Base-by-base conservation (phyloP, 805 yeast genomes). In the Metschnikowia cerradonensis region DNA sequence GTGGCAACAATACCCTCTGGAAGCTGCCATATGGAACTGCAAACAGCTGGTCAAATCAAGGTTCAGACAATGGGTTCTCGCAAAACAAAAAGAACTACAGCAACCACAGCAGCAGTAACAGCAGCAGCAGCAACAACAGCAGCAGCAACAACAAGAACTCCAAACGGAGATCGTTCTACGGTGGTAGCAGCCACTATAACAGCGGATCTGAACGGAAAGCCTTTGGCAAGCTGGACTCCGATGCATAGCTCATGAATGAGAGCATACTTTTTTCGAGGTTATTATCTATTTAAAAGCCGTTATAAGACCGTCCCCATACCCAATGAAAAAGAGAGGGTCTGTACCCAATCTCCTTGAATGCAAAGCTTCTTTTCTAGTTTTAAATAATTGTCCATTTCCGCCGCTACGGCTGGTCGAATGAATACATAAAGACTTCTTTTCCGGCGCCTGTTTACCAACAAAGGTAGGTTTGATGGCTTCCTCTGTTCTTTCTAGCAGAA, bases 221-320 rank as follows among this genome's bases (percentile, higher is more conserved):
- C 6, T 20, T 31, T 20, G 34, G 47, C 22, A 41, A 52, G 43
- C 49, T 54, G 33, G 52, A 50, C 43, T 39, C 38, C 14, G 38
- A 33, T 20, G 38, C 45, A 20, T 42, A 13, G 13, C 8, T 6
- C 32, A 15, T 41, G 32, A 32, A 36, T 36, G 45, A 39, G 19
- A 14, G 14, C 22, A 3, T 26, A 17, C 13, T 10, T 4, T 15
- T 30, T 26, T 22, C 32, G 22, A 40, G 43, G 14, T 26, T 30
- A 15, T 11, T 22, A 10, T 17, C 14, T 45, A 45, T 37, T 45
- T 33, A 33, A 47, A 51, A 10, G 79, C 62, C 11, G 69, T 70
- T 2, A 82, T 67, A 2, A 81, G 68, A 2, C 86, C 85, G 54
- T 82, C 85, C 45, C 77, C 79, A 43, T 77, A 81, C 0, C 81